Conservation (phyloP, 306 rosid genomes). For the Casuarina glauca region DNA sequence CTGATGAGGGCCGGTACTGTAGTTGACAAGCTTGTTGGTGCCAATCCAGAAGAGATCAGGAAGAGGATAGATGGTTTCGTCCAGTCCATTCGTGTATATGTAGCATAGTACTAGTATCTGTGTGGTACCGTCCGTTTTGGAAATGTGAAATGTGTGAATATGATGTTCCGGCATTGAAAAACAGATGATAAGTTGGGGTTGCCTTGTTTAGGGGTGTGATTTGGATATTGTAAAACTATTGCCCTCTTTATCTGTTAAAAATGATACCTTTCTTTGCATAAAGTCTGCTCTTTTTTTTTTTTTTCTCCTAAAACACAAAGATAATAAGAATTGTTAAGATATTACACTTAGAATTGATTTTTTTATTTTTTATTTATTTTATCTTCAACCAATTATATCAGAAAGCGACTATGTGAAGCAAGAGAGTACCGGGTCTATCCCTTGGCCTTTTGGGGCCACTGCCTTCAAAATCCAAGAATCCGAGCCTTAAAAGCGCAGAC, state of each 20-base stretch:
- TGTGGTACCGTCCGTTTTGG: conserved; percentile 13
- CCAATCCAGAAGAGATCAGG: conserved; percentile 92
- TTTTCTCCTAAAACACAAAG: too few species aligned
- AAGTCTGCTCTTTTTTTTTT: neutral
- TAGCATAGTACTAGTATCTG: conserved; percentile 38
- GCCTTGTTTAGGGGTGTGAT: conserved; percentile 6
- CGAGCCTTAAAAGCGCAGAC: neutral
- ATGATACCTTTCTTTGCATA: too few species aligned
- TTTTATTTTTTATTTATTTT: too few species aligned
- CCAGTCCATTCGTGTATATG: conserved; percentile 41
- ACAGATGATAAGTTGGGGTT: neutral
- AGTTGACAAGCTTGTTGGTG: conserved; percentile 76
- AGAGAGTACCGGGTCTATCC: too few species aligned
- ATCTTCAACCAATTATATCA: too few species aligned
- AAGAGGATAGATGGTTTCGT: conserved; percentile 63
- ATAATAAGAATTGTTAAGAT: too few species aligned
- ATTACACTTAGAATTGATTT: too few species aligned
- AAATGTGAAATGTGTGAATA: conserved; percentile 32
- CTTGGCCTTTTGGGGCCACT: too few species aligned
- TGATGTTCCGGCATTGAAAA: conserved; percentile 15
- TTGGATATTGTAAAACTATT: conserved; percentile 1
- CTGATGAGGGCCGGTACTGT: conserved; percentile 55
- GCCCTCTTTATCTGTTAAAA: too few species aligned
- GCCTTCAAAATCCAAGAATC: neutral
- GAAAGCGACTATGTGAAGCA: neutral